Conservation (phyloP, 164 flowering plant species). For the Echeveria elegans region DNA sequence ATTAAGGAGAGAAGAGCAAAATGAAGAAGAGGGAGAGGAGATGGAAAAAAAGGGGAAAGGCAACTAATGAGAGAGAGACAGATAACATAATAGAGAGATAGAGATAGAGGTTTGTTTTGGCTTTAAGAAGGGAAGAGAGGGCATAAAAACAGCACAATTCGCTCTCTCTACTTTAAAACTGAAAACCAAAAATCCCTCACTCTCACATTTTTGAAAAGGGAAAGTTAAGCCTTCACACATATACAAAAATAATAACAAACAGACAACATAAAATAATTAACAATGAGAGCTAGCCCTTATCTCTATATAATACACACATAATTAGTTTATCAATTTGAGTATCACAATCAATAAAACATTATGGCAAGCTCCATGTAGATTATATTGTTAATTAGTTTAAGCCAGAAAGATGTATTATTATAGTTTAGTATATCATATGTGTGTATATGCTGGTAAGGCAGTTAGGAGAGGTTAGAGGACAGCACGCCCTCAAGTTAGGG, state of each 20-base stretch:
- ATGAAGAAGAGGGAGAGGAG: background rate
- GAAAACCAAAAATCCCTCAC: conserved; percentile 2
- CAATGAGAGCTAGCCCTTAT: background rate
- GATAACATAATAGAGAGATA: conserved; percentile 3
- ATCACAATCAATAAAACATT: no score
- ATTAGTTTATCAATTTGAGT: no score
- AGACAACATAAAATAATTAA: background rate
- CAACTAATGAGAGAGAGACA: background rate
- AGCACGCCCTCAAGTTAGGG: conserved; percentile 6
- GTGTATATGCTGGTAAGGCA: background rate
- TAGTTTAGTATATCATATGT: no score
- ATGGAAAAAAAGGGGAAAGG: no score
- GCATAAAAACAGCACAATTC: conserved; percentile 5
- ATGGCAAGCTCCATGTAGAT: no score
- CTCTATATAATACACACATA: no score
- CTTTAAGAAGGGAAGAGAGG: conserved; percentile 5
- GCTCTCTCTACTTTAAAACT: conserved; percentile 3
- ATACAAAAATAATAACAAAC: background rate
- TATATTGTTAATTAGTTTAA: no score
- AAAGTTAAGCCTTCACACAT: conserved; percentile 4
- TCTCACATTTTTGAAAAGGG: background rate
- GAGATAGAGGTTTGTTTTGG: conserved; percentile 1
- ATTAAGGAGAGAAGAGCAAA: background rate
- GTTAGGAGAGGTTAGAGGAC: conserved; percentile 4
- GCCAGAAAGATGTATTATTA: no score